Evolutionary conservation across 352 stramenopile genomes (phyloP).

Genomic region (Thalassiosira sp.): DNA sequence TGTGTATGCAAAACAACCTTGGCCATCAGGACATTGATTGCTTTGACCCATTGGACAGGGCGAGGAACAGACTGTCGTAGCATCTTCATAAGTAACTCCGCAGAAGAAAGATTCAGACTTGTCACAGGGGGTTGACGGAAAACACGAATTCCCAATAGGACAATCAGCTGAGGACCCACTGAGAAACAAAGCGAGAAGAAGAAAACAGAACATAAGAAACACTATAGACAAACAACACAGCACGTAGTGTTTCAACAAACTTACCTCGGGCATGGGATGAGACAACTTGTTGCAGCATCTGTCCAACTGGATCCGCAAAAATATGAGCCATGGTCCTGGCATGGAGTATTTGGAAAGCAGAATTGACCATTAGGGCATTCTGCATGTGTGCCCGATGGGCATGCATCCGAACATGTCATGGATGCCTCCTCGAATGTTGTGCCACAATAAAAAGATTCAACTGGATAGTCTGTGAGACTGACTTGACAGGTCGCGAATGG

Average conservation of each 20-base stretch:
- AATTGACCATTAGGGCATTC: slow-evolving; percentile 35
- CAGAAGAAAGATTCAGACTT: slow-evolving; percentile 51
- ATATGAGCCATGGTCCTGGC: slow-evolving; percentile 28
- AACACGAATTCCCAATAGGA: slow-evolving; percentile 35
- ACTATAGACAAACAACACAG: not conserved
- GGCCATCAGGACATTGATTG: slow-evolving; percentile 23
- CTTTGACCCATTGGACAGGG: slow-evolving; percentile 20
- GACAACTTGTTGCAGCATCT: slow-evolving; percentile 48
- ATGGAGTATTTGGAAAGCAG: slow-evolving; percentile 48
- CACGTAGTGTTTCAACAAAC: not conserved
- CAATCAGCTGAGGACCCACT: slow-evolving; percentile 28
- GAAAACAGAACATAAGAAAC: not conserved
- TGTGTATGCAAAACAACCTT: slow-evolving; percentile 39
- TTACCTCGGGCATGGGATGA: slow-evolving; percentile 29
- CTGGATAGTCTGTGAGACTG: slow-evolving; percentile 8
- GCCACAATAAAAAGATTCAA: slow-evolving; percentile 45
- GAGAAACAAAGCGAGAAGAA: not conserved
- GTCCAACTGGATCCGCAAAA: slow-evolving; percentile 49
- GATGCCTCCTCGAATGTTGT: slow-evolving; percentile 27
- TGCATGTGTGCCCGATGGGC: slow-evolving; percentile 29
- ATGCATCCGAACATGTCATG: slow-evolving; percentile 14
- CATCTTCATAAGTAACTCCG: slow-evolving; percentile 37
- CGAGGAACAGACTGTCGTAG: slow-evolving; percentile 2
- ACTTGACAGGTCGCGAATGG: slow-evolving; percentile 22
- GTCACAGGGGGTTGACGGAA: slow-evolving; percentile 51